Evolutionary conservation across 1,284 basidiomycete species (phyloP), one percentile per base, ranked within the genome.

Genomic region (Rhodotorula sp.): DNA sequence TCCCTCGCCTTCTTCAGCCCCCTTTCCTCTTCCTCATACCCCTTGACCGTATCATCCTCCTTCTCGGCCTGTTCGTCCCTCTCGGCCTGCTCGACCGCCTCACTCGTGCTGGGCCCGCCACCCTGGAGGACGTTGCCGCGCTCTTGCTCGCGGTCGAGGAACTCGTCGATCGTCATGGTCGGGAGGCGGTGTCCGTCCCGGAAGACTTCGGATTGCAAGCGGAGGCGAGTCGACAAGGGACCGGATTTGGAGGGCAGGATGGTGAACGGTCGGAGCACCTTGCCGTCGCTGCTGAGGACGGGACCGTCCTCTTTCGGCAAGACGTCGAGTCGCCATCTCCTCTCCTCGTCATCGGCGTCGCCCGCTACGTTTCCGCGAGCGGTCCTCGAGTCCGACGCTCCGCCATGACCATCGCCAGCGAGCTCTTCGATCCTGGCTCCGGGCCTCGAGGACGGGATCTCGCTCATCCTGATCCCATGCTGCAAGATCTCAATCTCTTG

Each of bases 151-250:
- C 94, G 89, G 76, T 91, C 89, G 31, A 99, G 86, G 80, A 96
- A 98, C 81, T 99, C 92, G 79, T 99, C 96, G 76, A 99, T 89
- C 1, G 90, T 87, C 97, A 99, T 98, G 0, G 93, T 96, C 5
- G 96, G 96, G 46, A 99, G 84, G 31, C 90, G 87, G 80, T 97
- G 88, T n/a, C 87, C 87, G 5, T 92, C 87, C 21, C 89, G 87
- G 83, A 98, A 99, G 4, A 98, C 94, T 79, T 92, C 88, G 0
- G 86, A 82, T 78, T 89, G 88, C 14, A 96, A 79, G 46, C 88
- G 86, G 58, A 89, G 85, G 65, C 92, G 88, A 31, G 79, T 80
- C 12, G 71, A 64, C 43, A 78, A 58, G 26, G 65, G 49, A 8
- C 62, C 62, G 72, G 91, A 87, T 5, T 80, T 79, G 47, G 89